These are phyloP conservation scores for Saccharomyces hybrid DNA, from an alignment of 1,139 yeast genomes.

Conservation along the genomic window DNA sequence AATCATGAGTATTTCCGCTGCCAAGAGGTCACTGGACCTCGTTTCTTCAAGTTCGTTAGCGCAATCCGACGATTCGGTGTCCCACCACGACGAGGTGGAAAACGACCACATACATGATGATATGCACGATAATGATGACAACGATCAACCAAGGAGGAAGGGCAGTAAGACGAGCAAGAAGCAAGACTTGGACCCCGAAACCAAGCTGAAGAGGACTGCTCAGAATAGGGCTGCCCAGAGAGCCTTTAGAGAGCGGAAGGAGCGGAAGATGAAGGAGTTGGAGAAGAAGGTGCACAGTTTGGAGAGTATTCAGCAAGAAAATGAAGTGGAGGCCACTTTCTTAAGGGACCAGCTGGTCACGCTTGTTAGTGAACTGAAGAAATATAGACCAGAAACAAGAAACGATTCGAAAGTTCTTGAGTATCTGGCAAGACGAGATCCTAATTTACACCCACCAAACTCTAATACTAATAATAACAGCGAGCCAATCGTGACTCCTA, in stretches of 20 bases:
- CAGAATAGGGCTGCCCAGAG: slow-evolving; percentile 98
- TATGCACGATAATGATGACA: not conserved
- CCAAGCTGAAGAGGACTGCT: slow-evolving; percentile 79
- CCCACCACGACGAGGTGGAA: not conserved
- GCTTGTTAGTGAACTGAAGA: slow-evolving; percentile 62
- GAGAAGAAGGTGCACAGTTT: slow-evolving; percentile 69
- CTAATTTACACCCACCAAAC: not conserved
- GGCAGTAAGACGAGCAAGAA: slow-evolving; percentile 44
- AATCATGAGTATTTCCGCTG: slow-evolving; percentile 12
- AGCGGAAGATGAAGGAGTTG: slow-evolving; percentile 75
- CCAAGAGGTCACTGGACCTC: slow-evolving; percentile 15
- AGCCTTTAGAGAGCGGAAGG: slow-evolving; percentile 93
- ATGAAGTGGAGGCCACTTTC: slow-evolving; percentile 66
- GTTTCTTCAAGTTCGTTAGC: slow-evolving; percentile 3
- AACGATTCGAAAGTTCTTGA: slow-evolving; percentile 23
- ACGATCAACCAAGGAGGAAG: slow-evolving; percentile 31
- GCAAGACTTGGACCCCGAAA: slow-evolving; percentile 53
- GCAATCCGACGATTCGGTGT: not conserved
- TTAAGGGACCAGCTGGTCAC: slow-evolving; percentile 72
- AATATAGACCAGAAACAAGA: slow-evolving; percentile 42
- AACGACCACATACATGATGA: not conserved
- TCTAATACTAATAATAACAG: not conserved
- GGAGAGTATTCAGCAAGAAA: slow-evolving; percentile 62
- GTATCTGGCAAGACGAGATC: slow-evolving; percentile 21
- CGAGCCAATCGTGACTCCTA: not conserved